Evolutionary conservation across 2,329 filamentous ascomycete genomes (phyloP).

Genomic region (Davidsoniella virescens): DNA sequence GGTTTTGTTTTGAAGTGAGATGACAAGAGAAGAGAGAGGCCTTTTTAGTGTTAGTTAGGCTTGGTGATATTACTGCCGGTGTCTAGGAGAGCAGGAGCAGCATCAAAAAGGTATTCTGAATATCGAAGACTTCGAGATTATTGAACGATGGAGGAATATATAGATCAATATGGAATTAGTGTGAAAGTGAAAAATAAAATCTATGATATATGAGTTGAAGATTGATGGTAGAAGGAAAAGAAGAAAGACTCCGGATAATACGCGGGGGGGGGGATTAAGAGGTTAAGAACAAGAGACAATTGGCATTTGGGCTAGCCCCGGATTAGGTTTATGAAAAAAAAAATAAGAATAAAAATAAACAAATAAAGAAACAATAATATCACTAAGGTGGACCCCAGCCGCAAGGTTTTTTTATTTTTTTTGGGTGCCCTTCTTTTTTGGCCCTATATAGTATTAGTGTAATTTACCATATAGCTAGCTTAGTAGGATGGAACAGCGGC

Average conservation of each 20-base stretch:
- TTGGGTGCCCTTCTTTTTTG: no score
- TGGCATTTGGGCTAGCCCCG: background rate
- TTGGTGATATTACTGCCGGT: background rate
- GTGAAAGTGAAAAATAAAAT: background rate
- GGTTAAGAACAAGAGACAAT: background rate
- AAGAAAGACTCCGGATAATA: slow-evolving; percentile 1
- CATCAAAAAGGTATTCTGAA: background rate
- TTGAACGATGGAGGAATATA: background rate
- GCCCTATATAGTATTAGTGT: no score
- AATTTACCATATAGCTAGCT: no score
- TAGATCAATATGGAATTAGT: background rate
- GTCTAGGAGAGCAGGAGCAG: background rate
- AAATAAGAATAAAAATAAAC: no score
- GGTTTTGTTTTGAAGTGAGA: background rate
- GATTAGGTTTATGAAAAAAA: background rate
- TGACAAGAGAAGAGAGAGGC: background rate
- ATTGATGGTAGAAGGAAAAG: background rate
- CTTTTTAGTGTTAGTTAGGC: background rate
- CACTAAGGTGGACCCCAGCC: no score
- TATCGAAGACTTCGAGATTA: background rate
- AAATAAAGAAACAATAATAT: no score
- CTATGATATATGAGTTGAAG: background rate
- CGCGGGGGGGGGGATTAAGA: background rate
- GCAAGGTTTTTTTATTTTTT: no score
- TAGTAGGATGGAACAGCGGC: no score